A percentile compares a stretch with the other conserved stretches of the same genome.
Conservation (phyloP, 192 early-diverging fungal species). For the Coemansia sp. region DNA sequence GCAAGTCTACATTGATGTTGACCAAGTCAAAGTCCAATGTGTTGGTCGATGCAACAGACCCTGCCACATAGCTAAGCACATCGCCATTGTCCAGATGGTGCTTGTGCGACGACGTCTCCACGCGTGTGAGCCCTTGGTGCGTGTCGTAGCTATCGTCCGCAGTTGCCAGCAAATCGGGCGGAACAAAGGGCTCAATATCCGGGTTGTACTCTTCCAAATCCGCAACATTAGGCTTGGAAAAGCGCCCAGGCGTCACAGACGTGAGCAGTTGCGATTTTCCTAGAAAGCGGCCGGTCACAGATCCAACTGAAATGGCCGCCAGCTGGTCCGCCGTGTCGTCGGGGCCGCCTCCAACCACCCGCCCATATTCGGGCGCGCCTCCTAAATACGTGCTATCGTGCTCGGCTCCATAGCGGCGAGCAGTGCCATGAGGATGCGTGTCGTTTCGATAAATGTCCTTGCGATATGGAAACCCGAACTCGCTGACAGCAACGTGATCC, state of each 20-base stretch:
- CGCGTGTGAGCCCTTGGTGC: slow-evolving; percentile 3
- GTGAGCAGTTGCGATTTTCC: slow-evolving; percentile 38
- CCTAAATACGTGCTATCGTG: slow-evolving; percentile 3
- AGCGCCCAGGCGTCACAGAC: slow-evolving; percentile 32
- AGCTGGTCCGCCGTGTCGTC: slow-evolving; percentile 6
- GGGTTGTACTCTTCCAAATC: slow-evolving; percentile 35
- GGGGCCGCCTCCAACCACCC: not conserved
- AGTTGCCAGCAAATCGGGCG: slow-evolving; percentile 4
- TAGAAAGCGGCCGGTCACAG: slow-evolving; percentile 36
- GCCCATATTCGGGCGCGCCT: not conserved
- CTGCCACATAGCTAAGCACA: slow-evolving; percentile 47
- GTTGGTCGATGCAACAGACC: slow-evolving; percentile 27
- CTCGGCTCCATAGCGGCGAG: not conserved
- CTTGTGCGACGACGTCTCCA: not conserved
- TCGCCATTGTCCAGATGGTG: slow-evolving; percentile 44
- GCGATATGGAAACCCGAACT: slow-evolving; percentile 67
- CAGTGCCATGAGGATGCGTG: not conserved
- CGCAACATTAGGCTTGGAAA: slow-evolving; percentile 18
- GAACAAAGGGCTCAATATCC: slow-evolving; percentile 27
- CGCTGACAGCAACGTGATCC: slow-evolving; percentile 66
- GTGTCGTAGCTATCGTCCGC: not conserved
- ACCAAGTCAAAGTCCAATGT: slow-evolving; percentile 15
- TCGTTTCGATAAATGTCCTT: slow-evolving; percentile 13
- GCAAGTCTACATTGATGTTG: slow-evolving; percentile 27
- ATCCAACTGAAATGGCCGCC: slow-evolving; percentile 28